Evolutionary conservation across 2,329 filamentous ascomycete genomes (phyloP).

Genomic region (Seiridium cupressi): DNA sequence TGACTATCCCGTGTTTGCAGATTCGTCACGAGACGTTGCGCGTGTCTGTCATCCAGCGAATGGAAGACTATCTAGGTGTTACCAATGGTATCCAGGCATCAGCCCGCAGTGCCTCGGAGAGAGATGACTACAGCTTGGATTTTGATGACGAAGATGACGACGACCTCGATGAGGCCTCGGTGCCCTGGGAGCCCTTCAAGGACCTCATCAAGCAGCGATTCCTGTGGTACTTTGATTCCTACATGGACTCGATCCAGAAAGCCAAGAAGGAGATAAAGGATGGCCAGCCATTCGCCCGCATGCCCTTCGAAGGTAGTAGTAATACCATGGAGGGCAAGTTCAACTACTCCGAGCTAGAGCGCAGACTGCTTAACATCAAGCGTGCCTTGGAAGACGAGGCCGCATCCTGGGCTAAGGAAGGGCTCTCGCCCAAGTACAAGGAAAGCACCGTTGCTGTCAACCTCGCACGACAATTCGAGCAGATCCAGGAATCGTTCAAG

Average conservation of each 20-base stretch:
- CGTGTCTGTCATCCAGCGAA: conserved; percentile 78
- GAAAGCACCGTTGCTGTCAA: conserved; percentile 78
- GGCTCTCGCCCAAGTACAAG: conserved; percentile 58
- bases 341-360: conserved; percentile 72
- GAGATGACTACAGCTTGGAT: conserved; percentile 45
- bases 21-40: conserved; percentile 89
- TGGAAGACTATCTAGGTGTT: conserved; percentile 77
- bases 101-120: conserved; percentile 25
- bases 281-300: conserved; percentile 65
- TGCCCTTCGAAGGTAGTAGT: conserved; percentile 78
- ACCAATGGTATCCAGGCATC: conserved; percentile 44
- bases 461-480: conserved; percentile 79
- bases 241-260: conserved; percentile 68
- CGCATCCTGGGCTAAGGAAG: conserved; percentile 67
- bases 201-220: conserved; percentile 90
- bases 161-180: conserved; percentile 44
- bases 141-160: conserved; percentile 39
- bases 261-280: conserved; percentile 64
- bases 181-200: conserved; percentile 80
- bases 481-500: conserved; percentile 75
- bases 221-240: conserved; percentile 93
- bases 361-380: conserved; percentile 68
- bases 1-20: conserved; percentile 41
- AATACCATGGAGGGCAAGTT: conserved; percentile 89
- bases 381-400: conserved; percentile 71